Conservation (phyloP, 352 stramenopile species). For the Phytophthora citricola region DNA sequence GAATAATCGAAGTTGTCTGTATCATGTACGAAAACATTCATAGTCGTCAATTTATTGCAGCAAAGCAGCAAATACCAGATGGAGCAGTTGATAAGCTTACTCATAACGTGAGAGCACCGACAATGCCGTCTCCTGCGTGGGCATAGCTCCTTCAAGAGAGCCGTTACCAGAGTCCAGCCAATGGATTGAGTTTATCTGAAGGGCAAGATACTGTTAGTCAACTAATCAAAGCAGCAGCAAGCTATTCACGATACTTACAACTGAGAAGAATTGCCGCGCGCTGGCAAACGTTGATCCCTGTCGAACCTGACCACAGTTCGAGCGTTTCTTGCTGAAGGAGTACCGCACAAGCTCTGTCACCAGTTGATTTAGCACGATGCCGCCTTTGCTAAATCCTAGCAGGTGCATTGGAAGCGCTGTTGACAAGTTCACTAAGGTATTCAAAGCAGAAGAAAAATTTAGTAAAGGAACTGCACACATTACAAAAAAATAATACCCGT, state of each 20-base stretch:
- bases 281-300: slow-evolving; percentile 43
- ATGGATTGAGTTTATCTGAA: slow-evolving; percentile 61
- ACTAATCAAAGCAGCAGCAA: not conserved
- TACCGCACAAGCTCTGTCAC: slow-evolving; percentile 62
- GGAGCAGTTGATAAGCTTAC: slow-evolving; percentile 19
- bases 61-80: not conserved
- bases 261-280: slow-evolving; percentile 48
- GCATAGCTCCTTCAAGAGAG: slow-evolving; percentile 48
- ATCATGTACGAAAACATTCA: not conserved
- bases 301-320: slow-evolving; percentile 34
- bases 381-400: slow-evolving; percentile 75
- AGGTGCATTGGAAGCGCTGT: slow-evolving; percentile 63
- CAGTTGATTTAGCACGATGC: slow-evolving; percentile 74
- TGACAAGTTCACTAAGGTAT: slow-evolving; percentile 44
- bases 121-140: slow-evolving; percentile 42
- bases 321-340: slow-evolving; percentile 48
- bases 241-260: slow-evolving; percentile 22
- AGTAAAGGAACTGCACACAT: slow-evolving; percentile 1
- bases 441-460: slow-evolving; percentile 1
- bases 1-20: slow-evolving; percentile 47
- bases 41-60: not conserved
- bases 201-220: not conserved
- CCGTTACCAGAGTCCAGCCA: slow-evolving; percentile 74
- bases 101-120: slow-evolving; percentile 44
- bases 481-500: not conserved